Evolutionary conservation across 768 basidiomycete genomes (phyloP).

Genomic region (Kwoniella sp.): DNA sequence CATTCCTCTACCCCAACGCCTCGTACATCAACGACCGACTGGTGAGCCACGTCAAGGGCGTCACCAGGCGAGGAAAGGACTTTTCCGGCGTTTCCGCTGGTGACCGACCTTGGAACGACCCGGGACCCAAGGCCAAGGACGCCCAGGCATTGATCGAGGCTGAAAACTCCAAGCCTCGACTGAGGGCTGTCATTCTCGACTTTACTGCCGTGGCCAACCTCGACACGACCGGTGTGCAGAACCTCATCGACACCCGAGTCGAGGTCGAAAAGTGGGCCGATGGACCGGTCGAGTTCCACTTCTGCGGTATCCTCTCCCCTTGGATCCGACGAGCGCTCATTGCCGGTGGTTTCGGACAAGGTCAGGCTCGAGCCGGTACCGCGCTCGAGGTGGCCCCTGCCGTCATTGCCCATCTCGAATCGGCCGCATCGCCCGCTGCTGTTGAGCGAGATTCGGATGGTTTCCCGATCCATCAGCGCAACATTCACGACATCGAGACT

Average conservation of each 20-base stretch:
- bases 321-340: constrained; percentile 78
- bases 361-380: constrained; percentile 48
- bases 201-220: constrained; percentile 79
- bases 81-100: constrained; percentile 60
- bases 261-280: constrained; percentile 87
- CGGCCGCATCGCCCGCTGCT: constrained; percentile 48
- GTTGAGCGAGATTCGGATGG: constrained; percentile 37
- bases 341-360: constrained; percentile 84
- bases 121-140: constrained; percentile 61
- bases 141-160: constrained; percentile 52
- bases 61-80: constrained; percentile 73
- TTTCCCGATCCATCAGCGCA: constrained; percentile 21
- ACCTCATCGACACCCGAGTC: constrained; percentile 78
- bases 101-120: constrained; percentile 93
- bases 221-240: constrained; percentile 87
- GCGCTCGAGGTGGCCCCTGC: constrained; percentile 70
- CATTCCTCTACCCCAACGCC: constrained; percentile 60
- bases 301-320: constrained; percentile 81
- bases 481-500: constrained; percentile 7
- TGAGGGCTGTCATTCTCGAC: constrained; percentile 87
- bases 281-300: constrained; percentile 76
- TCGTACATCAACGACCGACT: constrained; percentile 61
- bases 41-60: constrained; percentile 72
- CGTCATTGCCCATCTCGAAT: constrained; percentile 48
- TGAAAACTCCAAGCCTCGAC: constrained; percentile 60